Base-by-base conservation (phyloP, 2,329 filamentous ascomycete species). In the Mycosphaerella sp. region DNA sequence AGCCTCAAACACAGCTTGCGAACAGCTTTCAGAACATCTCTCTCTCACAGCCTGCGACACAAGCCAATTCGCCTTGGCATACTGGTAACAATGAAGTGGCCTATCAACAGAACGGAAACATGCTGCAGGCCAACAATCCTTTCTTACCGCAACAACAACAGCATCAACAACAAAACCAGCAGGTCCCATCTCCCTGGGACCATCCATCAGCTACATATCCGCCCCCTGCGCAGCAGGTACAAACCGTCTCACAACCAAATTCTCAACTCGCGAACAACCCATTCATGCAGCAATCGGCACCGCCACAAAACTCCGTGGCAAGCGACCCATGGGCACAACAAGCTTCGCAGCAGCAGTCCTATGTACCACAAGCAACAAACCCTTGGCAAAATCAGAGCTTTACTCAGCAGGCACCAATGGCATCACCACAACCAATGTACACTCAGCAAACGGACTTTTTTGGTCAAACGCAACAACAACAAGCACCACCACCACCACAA, bases 21-120 rank as follows among this genome's bases (percentile, higher is more conserved):
- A 63, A 61, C 53, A 64, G 59, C 54, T 87, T 95, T 65, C 85
- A 91, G 66, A 83, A 81, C 58, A 78, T 95, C 70, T 83, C 87
- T 38, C 73, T 95, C 2, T 82, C 68, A 6, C 58, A 62, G 17
- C 53, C 62, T 6, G 58, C 39, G 11, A 43, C 45, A 17, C 54
- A 49, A 31, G 36, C 23, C 14, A 51, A 23, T 9, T 51, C 48
- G 8, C 50, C 50, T 14, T 53, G 50, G 50, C 45, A 46, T 21
- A 46, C 50, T 6, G 49, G 43, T 2, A 59, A 46, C 34, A 56
- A 59, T 50, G 64, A 64, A 29, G 1, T 29, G 32, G 51, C 52
- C 11, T 61, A 59, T 23, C 61, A 59, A 32, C 66, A 67, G 50
- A 59, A 53, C 53, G 59, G 60, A 38, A 45, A 53, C 3, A 51